Evolutionary conservation across 1,284 basidiomycete species (phyloP), one percentile per base, ranked within the genome.

Genomic region (Boletus nobilissimus): DNA sequence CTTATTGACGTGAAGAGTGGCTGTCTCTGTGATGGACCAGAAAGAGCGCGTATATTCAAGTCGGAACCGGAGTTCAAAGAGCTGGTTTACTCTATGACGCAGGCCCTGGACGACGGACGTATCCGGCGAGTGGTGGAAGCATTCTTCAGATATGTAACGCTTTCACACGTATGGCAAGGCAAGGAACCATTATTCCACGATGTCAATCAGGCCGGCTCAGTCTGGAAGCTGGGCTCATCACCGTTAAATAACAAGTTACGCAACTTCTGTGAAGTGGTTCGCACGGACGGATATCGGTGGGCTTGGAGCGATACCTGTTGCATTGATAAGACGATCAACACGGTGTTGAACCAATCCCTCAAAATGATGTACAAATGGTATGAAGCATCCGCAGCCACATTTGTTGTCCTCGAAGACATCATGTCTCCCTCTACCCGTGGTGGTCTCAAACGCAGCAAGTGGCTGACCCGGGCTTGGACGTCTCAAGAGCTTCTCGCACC

Each of bases 401-500:
- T 18, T 54, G 54, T 54, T n/a, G 29, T n/a, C 11, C 54, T 54
- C 16, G 54, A 29, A 14, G 54, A 54, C n/a, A 29, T 54, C 8
- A 29, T 8, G 14, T n/a, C 54, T n/a, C n/a, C 54, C 14, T 54
- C 54, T 11, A 29, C 29, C 13, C n/a, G 29, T 16, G n/a, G 54
- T 14, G n/a, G 54, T 54, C 54, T 54, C 26, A 54, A n/a, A 14
- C 1, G 16, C n/a, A 54, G 54, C 54, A 54, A 32, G n/a, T 54
- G 54, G 54, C 5, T 54, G 54, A 54, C 54, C 16, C 54, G 54
- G 29, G 54, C 54, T 29, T 54, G 54, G 54, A 54, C 54, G 18
- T 54, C 54, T 14, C 63, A 65, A 69, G 51, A 79, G n/a, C 69
- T 79, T 34, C 81, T 81, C 18, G 73, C 74, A 16, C 66, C 80